Conservation (phyloP, 129 eudicot species). For the Dittrichia graveolens region DNA sequence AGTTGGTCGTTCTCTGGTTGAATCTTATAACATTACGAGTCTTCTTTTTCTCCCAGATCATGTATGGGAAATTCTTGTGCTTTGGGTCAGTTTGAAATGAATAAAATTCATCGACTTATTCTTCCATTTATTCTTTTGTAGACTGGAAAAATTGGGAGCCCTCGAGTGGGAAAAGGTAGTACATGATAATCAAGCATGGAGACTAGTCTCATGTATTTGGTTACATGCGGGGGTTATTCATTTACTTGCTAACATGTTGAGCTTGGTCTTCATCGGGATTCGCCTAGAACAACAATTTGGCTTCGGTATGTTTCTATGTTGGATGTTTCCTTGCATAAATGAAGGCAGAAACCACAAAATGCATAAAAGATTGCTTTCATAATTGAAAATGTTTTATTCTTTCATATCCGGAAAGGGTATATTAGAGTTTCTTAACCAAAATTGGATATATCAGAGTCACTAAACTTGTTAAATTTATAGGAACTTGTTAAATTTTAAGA, state of each 20-base stretch:
- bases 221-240: slow-evolving; percentile 96
- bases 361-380: not conserved
- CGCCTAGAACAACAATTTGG: slow-evolving; percentile 99
- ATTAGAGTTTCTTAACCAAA: too few species aligned
- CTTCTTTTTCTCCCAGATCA: too few species aligned
- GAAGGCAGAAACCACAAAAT: not conserved
- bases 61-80: too few species aligned
- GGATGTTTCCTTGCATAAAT: not conserved
- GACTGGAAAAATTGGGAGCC: slow-evolving; percentile 83
- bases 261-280: slow-evolving; percentile 89
- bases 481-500: too few species aligned
- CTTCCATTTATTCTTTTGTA: slow-evolving; percentile 27
- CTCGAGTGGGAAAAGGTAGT: slow-evolving; percentile 88
- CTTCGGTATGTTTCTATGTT: slow-evolving; percentile 52
- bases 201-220: slow-evolving; percentile 87
- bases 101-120: not conserved
- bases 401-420: not conserved
- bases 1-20: too few species aligned
- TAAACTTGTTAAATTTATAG: too few species aligned
- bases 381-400: not conserved
- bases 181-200: slow-evolving; percentile 76
- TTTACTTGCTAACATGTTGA: slow-evolving; percentile 90
- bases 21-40: too few species aligned
- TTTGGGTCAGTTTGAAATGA: too few species aligned
- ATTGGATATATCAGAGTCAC: too few species aligned